Conservation (phyloP, 176 grass and related monocot species). For the Chrysopogon serrulatus region DNA sequence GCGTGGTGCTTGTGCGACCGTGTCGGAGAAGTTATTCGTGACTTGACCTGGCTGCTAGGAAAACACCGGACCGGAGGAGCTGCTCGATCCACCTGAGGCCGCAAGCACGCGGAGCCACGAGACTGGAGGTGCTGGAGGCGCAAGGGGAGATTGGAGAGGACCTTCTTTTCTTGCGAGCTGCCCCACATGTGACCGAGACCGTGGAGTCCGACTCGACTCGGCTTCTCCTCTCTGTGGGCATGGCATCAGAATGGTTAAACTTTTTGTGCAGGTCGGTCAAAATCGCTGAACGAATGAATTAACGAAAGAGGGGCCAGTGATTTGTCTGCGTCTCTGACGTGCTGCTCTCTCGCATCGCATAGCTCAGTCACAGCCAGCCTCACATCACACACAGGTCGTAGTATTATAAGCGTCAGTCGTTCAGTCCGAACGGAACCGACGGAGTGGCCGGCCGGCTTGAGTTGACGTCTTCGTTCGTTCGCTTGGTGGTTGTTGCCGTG, state of each 20-base stretch:
- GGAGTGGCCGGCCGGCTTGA: not conserved
- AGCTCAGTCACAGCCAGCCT: too few relatives aligned
- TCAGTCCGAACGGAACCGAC: not conserved
- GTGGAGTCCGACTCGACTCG: not conserved
- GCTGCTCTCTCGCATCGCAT: not conserved
- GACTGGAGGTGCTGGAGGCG: not conserved
- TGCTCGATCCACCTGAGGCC: not conserved
- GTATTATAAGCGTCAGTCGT: not conserved
- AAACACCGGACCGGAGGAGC: not conserved
- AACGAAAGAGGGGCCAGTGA: not conserved
- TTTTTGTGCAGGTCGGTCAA: too few relatives aligned
- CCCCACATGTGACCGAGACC: not conserved
- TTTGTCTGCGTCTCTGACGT: not conserved
- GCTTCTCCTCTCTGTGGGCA: too few relatives aligned
- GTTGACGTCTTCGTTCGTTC: not conserved
- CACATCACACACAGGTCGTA: too few relatives aligned
- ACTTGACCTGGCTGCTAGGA: conserved; percentile 4
- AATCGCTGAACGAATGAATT: not conserved
- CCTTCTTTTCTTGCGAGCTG: not conserved
- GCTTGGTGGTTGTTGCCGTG: not conserved
- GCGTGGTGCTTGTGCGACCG: not conserved
- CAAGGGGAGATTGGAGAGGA: too few relatives aligned
- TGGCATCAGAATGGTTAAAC: too few relatives aligned
- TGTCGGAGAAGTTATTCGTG: not conserved
- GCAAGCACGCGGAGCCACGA: not conserved